A percentile compares a stretch with the other conserved stretches of the same genome.
Evolutionary conservation across 768 basidiomycete species (phyloP).

Genomic region (Lactifluus volemus): DNA sequence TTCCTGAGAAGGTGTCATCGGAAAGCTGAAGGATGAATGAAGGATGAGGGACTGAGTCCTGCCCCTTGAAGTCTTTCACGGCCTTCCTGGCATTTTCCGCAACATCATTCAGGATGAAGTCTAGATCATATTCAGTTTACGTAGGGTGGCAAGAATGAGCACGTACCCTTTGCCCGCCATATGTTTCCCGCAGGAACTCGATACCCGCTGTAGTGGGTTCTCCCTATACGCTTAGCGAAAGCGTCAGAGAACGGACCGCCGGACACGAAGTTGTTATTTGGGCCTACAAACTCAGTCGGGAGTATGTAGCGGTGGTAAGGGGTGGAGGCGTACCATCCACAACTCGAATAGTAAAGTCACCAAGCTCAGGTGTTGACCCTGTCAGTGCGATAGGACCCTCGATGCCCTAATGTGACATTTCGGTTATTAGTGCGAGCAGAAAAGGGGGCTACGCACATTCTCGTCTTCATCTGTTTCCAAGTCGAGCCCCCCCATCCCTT

Average conservation of each 20-base stretch:
- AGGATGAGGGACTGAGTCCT: constrained; percentile 57
- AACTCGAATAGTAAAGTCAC: constrained; percentile 73
- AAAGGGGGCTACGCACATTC: constrained; percentile 41
- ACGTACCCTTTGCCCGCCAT: constrained; percentile 79
- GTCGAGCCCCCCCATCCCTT: constrained; percentile 76
- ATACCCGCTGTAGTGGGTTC: constrained; percentile 61
- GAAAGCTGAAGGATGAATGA: constrained; percentile 70
- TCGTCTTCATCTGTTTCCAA: constrained; percentile 72
- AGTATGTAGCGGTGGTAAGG: neutral
- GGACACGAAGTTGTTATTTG: constrained; percentile 44
- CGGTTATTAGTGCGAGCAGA: neutral
- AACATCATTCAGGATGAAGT: constrained; percentile 53
- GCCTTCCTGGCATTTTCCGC: constrained; percentile 47
- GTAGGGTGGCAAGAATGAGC: neutral
- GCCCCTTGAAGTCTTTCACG: constrained; percentile 44
- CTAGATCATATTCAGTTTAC: constrained; percentile 30
- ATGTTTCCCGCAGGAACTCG: constrained; percentile 51
- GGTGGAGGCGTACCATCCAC: constrained; percentile 50
- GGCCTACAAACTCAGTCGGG: constrained; percentile 33
- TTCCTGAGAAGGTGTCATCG: constrained; percentile 59
- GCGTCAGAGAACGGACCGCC: constrained; percentile 46
- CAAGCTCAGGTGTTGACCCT: constrained; percentile 71
- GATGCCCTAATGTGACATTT: constrained; percentile 49
- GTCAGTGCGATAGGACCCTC: constrained; percentile 58
- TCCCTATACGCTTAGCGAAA: constrained; percentile 57